Conservation (phyloP, 2,329 filamentous ascomycete genomes). For the Arachnomyces sp. region DNA sequence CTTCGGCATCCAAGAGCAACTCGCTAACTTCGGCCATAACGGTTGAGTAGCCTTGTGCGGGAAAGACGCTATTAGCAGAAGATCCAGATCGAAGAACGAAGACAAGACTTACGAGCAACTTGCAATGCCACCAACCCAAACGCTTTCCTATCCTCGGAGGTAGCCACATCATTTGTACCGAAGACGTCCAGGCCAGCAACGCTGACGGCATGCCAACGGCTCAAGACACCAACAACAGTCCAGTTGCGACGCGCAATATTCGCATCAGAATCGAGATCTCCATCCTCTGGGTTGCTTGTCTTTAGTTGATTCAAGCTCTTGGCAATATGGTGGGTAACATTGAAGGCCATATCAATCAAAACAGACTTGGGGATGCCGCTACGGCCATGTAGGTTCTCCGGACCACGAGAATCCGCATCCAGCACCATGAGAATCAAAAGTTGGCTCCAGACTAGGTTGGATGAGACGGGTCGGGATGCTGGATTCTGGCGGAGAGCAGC, state of each 20-base stretch:
- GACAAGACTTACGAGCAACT: conserved; percentile 28
- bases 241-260: conserved; percentile 34
- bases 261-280: conserved; percentile 31
- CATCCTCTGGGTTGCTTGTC: conserved; percentile 21
- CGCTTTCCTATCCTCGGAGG: conserved; percentile 31
- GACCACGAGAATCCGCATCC: conserved; percentile 34
- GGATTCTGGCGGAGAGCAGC: conserved; percentile 31
- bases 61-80: not conserved
- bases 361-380: conserved; percentile 33
- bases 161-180: conserved; percentile 29
- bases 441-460: conserved; percentile 36
- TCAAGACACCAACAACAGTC: conserved; percentile 31
- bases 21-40: conserved; percentile 26
- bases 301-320: conserved; percentile 32
- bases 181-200: conserved; percentile 32
- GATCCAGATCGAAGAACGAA: conserved; percentile 9
- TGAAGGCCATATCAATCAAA: conserved; percentile 32
- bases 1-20: conserved; percentile 24
- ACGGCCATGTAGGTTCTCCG: conserved; percentile 34
- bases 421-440: conserved; percentile 34
- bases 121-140: conserved; percentile 28
- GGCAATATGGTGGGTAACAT: conserved; percentile 31
- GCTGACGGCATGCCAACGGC: conserved; percentile 35
- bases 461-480: conserved; percentile 23
- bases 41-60: conserved; percentile 25